Conservation (phyloP, 176 grass and related monocot species). For the Guadua angustifolia region DNA sequence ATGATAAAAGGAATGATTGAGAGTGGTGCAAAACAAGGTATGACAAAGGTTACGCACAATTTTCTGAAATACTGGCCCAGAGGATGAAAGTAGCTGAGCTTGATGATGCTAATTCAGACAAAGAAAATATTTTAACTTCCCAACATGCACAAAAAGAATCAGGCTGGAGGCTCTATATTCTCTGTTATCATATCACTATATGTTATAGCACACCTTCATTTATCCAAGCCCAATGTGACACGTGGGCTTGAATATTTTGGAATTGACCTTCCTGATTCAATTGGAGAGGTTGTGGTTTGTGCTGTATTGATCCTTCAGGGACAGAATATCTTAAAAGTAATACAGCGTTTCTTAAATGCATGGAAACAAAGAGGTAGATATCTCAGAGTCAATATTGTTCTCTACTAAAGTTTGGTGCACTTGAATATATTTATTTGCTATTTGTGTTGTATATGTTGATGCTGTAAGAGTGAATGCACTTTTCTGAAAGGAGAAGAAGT, state of each 20-base stretch:
- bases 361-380: slow-evolving; percentile 83
- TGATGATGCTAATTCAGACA: slow-evolving; percentile 70
- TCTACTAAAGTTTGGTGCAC: slow-evolving; percentile 21
- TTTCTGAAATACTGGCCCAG: slow-evolving; percentile 73
- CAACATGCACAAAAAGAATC: slow-evolving; percentile 71
- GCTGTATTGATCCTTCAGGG: slow-evolving; percentile 88
- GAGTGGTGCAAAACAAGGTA: slow-evolving; percentile 83
- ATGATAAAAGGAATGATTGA: slow-evolving; percentile 98
- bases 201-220: slow-evolving; percentile 73
- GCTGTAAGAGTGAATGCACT: neutral
- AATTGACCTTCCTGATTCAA: slow-evolving; percentile 91
- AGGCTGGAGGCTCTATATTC: slow-evolving; percentile 73
- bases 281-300: slow-evolving; percentile 91
- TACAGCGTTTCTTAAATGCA: slow-evolving; percentile 71
- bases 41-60: slow-evolving; percentile 72
- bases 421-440: slow-evolving; percentile 3
- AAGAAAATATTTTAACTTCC: slow-evolving; percentile 78
- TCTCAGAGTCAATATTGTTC: slow-evolving; percentile 11
- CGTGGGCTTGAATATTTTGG: slow-evolving; percentile 91
- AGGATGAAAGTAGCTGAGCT: slow-evolving; percentile 72
- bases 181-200: slow-evolving; percentile 64
- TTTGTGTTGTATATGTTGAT: slow-evolving; percentile 16
- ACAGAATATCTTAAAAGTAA: slow-evolving; percentile 63
- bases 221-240: slow-evolving; percentile 65
- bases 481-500: slow-evolving; percentile 22